phyloP scores from a whole-genome alignment of 2,329 filamentous ascomycete species.

The Ophioceras dolichostomum region DNA sequence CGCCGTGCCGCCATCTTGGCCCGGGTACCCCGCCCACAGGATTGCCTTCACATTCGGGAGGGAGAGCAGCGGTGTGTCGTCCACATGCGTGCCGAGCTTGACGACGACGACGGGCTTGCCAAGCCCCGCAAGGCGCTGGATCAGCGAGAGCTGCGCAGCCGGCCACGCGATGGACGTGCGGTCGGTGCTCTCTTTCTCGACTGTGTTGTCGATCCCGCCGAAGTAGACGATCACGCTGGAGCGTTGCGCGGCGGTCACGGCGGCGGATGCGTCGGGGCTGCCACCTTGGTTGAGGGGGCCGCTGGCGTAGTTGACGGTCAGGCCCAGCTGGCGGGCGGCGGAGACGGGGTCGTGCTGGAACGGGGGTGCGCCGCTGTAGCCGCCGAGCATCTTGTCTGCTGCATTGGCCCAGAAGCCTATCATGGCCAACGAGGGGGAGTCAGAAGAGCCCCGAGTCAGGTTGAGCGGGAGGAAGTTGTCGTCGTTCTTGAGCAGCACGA shows the following conservation, averaged over 20 bases:
- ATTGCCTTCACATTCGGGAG: conserved; percentile 35
- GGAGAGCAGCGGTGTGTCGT: conserved; percentile 32
- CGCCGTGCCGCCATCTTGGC: conserved; percentile 44
- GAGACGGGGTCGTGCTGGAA: conserved; percentile 41
- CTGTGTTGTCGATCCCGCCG: conserved; percentile 38
- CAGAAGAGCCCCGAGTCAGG: conserved; percentile 32
- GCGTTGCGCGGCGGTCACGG: conserved; percentile 24
- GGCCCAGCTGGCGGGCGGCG: conserved; percentile 32
- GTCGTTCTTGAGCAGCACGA: conserved; percentile 42
- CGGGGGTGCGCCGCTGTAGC: conserved; percentile 43
- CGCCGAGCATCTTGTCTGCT: conserved; percentile 43
- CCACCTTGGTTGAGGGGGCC: conserved; percentile 16
- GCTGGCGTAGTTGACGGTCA: conserved; percentile 29
- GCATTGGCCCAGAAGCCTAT: conserved; percentile 39
- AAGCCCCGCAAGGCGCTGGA: conserved; percentile 28
- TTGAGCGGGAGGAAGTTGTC: conserved; percentile 24
- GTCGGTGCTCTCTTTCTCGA: conserved; percentile 39
- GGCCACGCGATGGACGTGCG: conserved; percentile 38
- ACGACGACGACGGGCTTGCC: conserved; percentile 35
- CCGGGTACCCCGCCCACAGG: conserved; percentile 46
- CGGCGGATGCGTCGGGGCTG: conserved; percentile 12
- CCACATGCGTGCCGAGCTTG: conserved; percentile 37
- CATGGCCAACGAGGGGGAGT: conserved; percentile 35
- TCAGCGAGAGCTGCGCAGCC: conserved; percentile 34
- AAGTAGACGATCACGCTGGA: conserved; percentile 41